Percentiles rank a stretch among this genome's conserved stretches.
These are phyloP conservation scores for Suhomyces atakaporum DNA, from an alignment of 1,139 yeast genomes.

Conservation along the genomic window DNA sequence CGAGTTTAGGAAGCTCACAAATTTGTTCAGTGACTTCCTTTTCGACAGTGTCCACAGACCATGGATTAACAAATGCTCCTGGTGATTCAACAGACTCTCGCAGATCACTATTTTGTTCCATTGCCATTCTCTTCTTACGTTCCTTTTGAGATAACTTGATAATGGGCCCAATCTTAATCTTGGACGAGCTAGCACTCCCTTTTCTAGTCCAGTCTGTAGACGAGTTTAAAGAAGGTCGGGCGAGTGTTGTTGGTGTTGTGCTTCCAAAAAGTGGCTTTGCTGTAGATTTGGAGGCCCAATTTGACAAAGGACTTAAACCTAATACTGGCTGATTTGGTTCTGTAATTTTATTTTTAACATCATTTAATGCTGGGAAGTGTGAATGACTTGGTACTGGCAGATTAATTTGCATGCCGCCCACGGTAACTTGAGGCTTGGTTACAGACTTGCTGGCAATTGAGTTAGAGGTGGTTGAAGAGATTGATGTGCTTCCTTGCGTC, in stretches of 20 bases:
- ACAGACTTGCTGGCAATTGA: not conserved
- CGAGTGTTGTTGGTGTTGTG: slow-evolving; percentile 5
- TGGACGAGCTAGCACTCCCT: slow-evolving; percentile 20
- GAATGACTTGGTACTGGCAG: not conserved
- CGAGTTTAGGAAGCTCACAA: slow-evolving; percentile 12
- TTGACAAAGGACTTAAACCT: slow-evolving; percentile 32
- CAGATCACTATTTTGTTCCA: slow-evolving; percentile 3
- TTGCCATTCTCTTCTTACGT: slow-evolving; percentile 38
- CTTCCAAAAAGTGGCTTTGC: slow-evolving; percentile 20
- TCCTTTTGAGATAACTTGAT: slow-evolving; percentile 53
- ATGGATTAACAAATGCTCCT: too few species aligned
- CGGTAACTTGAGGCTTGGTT: too few species aligned
- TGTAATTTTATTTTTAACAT: not conserved
- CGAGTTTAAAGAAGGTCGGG: not conserved
- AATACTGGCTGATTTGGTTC: slow-evolving; percentile 1
- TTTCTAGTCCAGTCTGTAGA: slow-evolving; percentile 9
- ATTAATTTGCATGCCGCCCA: too few species aligned
- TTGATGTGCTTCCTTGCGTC: not conserved
- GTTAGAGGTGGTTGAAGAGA: slow-evolving; percentile 5
- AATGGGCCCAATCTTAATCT: slow-evolving; percentile 38
- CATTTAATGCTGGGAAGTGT: slow-evolving; percentile 9
- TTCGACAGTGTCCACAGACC: slow-evolving; percentile 7
- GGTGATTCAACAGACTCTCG: too few species aligned
- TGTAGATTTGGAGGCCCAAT: slow-evolving; percentile 31
- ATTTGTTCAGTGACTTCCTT: slow-evolving; percentile 1